phyloP scores from a whole-genome alignment of 2,329 filamentous ascomycete genomes.

The Xylariaceae sp. region DNA sequence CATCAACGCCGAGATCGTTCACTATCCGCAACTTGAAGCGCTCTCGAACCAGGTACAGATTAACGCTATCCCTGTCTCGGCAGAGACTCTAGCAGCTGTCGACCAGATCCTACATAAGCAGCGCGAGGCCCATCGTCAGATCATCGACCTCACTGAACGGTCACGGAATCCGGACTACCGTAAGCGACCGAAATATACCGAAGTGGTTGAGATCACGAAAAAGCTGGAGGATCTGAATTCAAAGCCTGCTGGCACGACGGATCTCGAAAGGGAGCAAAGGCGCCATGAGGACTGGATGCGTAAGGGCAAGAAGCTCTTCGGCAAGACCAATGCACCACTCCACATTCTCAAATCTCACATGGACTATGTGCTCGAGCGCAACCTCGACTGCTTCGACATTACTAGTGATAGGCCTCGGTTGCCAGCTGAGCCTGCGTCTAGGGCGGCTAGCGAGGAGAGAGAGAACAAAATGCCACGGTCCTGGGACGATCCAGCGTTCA shows the following conservation, averaged over 20 bases:
- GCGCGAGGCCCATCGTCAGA: slow-evolving; percentile 87
- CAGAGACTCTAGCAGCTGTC: slow-evolving; percentile 77
- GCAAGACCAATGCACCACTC: slow-evolving; percentile 94
- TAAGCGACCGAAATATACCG: slow-evolving; percentile 81
- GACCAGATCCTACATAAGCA: slow-evolving; percentile 96
- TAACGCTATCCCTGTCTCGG: slow-evolving; percentile 75
- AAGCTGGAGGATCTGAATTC: slow-evolving; percentile 87
- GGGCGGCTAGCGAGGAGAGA: slow-evolving; percentile 66
- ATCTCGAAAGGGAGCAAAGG: slow-evolving; percentile 92
- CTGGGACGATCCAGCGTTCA: slow-evolving; percentile 64
- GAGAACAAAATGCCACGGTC: slow-evolving; percentile 52
- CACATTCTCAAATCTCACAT: slow-evolving; percentile 96
- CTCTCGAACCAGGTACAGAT: slow-evolving; percentile 77
- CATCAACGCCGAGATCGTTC: slow-evolving; percentile 86
- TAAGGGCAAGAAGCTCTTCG: slow-evolving; percentile 95
- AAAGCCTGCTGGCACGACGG: slow-evolving; percentile 86
- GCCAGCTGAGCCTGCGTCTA: slow-evolving; percentile 88
- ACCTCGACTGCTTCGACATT: slow-evolving; percentile 88
- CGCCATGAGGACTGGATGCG: slow-evolving; percentile 99
- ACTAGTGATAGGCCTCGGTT: slow-evolving; percentile 80
- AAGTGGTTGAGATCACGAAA: slow-evolving; percentile 89
- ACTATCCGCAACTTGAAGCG: slow-evolving; percentile 93
- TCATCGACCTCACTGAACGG: slow-evolving; percentile 77
- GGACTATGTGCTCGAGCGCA: slow-evolving; percentile 88
- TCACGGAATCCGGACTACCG: slow-evolving; percentile 75